phyloP scores from a whole-genome alignment of 306 rosid genomes.

The Gynostemma pentaphyllum region DNA sequence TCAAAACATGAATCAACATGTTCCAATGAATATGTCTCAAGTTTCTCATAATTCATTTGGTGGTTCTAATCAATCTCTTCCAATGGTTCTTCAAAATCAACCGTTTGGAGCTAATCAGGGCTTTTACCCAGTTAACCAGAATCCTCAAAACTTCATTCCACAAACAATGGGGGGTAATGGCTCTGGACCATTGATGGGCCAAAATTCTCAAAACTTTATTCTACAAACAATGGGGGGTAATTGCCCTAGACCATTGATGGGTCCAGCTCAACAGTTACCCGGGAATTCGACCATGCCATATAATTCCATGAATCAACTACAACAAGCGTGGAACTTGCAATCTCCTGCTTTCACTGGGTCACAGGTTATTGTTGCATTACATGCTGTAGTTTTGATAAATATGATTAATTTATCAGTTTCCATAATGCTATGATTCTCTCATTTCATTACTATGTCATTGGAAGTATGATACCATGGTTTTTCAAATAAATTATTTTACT shows the following conservation, averaged over 20 bases:
- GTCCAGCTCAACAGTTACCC: slow-evolving; percentile 35
- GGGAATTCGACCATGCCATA: slow-evolving; percentile 22
- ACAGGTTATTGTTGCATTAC: slow-evolving; percentile 35
- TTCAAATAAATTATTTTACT: too few relatives aligned
- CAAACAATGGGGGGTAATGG: slow-evolving; percentile 25
- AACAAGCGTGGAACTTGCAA: slow-evolving; percentile 27
- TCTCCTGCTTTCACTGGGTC: slow-evolving; percentile 27
- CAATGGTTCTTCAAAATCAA: slow-evolving; percentile 34
- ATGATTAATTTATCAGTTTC: slow-evolving; percentile 1
- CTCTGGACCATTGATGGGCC: slow-evolving; percentile 18
- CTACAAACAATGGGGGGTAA: slow-evolving; percentile 21
- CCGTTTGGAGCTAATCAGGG: slow-evolving; percentile 43
- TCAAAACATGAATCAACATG: slow-evolving; percentile 58
- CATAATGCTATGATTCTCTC: background rate
- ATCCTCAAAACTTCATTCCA: slow-evolving; percentile 27
- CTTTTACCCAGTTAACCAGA: slow-evolving; percentile 30
- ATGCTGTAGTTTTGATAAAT: slow-evolving; percentile 3
- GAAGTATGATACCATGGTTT: background rate
- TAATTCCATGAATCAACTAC: slow-evolving; percentile 19
- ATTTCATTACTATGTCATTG: background rate
- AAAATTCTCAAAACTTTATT: slow-evolving; percentile 28
- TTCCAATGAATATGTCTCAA: slow-evolving; percentile 46
- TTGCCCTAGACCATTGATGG: slow-evolving; percentile 24
- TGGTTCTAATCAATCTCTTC: slow-evolving; percentile 42
- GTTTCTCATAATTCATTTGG: slow-evolving; percentile 27